Conservation (phyloP, 257 asterid genomes). For the Leptodermis oblonga region DNA sequence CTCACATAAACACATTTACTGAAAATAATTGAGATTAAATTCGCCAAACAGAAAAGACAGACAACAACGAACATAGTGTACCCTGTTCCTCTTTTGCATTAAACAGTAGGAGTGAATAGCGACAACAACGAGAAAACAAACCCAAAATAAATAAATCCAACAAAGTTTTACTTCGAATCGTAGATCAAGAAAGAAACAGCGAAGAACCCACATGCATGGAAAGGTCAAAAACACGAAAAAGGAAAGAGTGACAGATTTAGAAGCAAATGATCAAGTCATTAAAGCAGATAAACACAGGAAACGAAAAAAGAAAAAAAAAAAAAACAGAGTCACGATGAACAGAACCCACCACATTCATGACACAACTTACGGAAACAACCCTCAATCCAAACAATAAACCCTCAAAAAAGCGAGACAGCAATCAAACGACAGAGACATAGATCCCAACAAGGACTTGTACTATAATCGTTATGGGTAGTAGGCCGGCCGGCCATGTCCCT, state of each 20-base stretch:
- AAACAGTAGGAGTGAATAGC: neutral
- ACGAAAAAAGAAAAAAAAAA: neutral
- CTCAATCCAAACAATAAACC: neutral
- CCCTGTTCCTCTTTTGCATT: neutral
- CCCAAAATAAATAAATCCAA: neutral
- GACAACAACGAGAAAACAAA: neutral
- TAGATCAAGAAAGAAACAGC: neutral
- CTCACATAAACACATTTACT: neutral
- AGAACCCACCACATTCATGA: neutral
- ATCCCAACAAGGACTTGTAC: neutral
- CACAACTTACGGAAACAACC: neutral
- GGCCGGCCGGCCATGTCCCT: neutral
- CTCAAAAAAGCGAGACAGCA: neutral
- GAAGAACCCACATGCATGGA: slow-evolving; percentile 10
- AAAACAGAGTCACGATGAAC: neutral
- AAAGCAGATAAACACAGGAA: neutral
- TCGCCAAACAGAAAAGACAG: too few species aligned
- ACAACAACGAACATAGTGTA: neutral
- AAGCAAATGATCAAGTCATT: neutral
- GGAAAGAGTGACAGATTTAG: neutral
- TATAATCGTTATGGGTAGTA: neutral
- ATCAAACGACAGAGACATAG: neutral
- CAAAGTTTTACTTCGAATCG: neutral
- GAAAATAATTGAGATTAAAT: neutral
- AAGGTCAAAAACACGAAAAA: too few species aligned